Percentiles rank a stretch among this genome's conserved stretches.
These are phyloP conservation scores for Yarrowia sp. DNA, from an alignment of 805 yeast species.

Conservation along the genomic window DNA sequence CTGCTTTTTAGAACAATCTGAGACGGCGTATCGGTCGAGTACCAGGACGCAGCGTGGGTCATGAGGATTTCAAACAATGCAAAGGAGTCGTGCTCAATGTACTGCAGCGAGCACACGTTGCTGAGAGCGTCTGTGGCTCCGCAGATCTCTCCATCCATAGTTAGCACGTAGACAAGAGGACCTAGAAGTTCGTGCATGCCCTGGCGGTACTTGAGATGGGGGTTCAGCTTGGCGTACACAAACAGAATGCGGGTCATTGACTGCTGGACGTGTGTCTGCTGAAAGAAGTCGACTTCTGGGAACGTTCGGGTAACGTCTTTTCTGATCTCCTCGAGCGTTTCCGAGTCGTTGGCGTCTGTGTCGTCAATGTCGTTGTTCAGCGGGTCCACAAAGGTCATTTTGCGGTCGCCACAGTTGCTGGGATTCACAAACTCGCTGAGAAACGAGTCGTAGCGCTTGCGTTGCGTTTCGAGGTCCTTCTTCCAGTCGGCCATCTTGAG, in stretches of 20 bases:
- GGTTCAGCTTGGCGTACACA: constrained; percentile 49
- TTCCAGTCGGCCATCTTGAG: constrained; percentile 2
- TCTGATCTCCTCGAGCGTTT: constrained; percentile 32
- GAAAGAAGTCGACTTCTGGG: constrained; percentile 39
- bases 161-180: constrained; percentile 40
- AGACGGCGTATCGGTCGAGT: constrained; percentile 27
- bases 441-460: constrained; percentile 6
- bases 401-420: not conserved
- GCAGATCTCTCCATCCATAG: constrained; percentile 11
- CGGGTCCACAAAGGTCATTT: constrained; percentile 22
- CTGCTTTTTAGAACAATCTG: constrained; percentile 37
- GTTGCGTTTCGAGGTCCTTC: not conserved
- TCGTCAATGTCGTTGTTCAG: not conserved
- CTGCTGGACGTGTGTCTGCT: constrained; percentile 32
- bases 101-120: constrained; percentile 10
- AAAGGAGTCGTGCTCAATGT: constrained; percentile 38
- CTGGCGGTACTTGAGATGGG: constrained; percentile 51
- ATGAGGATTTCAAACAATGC: constrained; percentile 37
- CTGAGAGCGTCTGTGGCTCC: not conserved
- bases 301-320: constrained; percentile 40
- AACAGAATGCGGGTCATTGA: constrained; percentile 45
- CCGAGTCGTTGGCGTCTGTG: constrained; percentile 23
- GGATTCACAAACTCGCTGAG: constrained; percentile 18
- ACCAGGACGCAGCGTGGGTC: constrained; percentile 38
- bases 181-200: constrained; percentile 57